Evolutionary conservation across 148 eudicot genomes (phyloP), one percentile per base, ranked within the genome.

Genomic region (Rhododendron simsii): DNA sequence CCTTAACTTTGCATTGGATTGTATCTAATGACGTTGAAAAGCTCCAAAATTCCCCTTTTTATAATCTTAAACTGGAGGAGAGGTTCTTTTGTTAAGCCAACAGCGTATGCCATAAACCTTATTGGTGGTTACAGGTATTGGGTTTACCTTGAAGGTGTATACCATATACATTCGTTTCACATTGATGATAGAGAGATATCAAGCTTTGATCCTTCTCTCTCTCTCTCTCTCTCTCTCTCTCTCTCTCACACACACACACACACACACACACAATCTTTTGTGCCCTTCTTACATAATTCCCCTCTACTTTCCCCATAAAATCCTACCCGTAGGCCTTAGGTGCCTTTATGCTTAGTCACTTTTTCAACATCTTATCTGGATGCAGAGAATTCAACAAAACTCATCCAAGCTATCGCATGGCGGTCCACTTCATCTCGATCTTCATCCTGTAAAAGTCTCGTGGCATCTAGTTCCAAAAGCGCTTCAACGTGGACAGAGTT

Each of bases 321-420:
- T 73, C 9, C 65, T 50, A 73, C 23, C 37, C 10, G 18, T 26
- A 61, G 39, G 82, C 35, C 10, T 18, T 26, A 48, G 41, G 82
- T 86, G 16, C 74, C 80, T 81, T 82, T 81, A 39, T 86, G 85
- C 37, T 65, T 8, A 73, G 18, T 41, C 33, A 28, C 57, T 53
- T 55, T 55, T 73, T 53, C 35, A 12, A 5, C 51, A 63, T 85
- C 83, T 50, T 18, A 28, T 78, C 61, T 75, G 21, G 23, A 81
- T 92, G 93, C 95, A 97, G 99, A 97, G 84, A 97, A 93, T 81
- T 95, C 98, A 20, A 91, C 98, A 35, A 97, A 97, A 89, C 92
- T 97, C 86, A 93, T 97, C 81, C 99, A 93, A 86, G 93, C 98
- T 11, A 93, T 95, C 85, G 87, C 98, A 59, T 93, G 92, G 96